Conservation (phyloP, 163 green algal genomes). For the Botryococcus braunii region DNA sequence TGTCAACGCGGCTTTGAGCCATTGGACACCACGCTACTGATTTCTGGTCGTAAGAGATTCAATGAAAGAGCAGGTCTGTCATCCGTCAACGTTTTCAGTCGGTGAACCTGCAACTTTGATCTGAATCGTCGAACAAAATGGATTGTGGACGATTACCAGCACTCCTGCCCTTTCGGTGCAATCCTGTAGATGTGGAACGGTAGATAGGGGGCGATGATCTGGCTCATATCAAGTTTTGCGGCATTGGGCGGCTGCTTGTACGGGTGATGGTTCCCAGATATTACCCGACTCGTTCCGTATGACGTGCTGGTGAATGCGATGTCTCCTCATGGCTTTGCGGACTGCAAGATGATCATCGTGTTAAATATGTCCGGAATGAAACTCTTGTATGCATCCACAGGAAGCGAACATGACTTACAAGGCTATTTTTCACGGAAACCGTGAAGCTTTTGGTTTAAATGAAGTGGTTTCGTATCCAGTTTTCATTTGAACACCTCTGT, state of each 20-base stretch:
- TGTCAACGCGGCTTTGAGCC: too few species aligned
- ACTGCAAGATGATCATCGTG: constrained; percentile 4
- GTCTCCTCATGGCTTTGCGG: neutral
- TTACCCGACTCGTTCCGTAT: neutral
- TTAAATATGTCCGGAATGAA: too few species aligned
- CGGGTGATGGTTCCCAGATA: constrained; percentile 44
- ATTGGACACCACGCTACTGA: too few species aligned
- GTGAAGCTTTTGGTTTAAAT: neutral
- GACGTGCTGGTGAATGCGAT: neutral
- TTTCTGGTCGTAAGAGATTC: too few species aligned
- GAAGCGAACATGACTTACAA: neutral
- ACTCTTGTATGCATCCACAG: too few species aligned
- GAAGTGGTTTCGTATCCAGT: neutral
- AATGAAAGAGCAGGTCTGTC: too few species aligned
- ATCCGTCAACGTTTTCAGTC: too few species aligned
- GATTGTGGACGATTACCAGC: too few species aligned
- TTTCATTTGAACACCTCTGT: neutral
- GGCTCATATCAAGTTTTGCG: constrained; percentile 46
- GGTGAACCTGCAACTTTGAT: too few species aligned
- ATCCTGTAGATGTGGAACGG: too few species aligned
- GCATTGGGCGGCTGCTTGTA: constrained; percentile 74
- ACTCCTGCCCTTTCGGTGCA: too few species aligned
- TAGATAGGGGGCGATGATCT: constrained; percentile 34
- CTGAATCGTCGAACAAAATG: too few species aligned
- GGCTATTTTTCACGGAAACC: neutral